A percentile compares a stretch with the other conserved stretches of the same genome.
These are phyloP conservation scores for Sutorius australiensis DNA, from an alignment of 768 basidiomycete genomes.

Conservation along the genomic window DNA sequence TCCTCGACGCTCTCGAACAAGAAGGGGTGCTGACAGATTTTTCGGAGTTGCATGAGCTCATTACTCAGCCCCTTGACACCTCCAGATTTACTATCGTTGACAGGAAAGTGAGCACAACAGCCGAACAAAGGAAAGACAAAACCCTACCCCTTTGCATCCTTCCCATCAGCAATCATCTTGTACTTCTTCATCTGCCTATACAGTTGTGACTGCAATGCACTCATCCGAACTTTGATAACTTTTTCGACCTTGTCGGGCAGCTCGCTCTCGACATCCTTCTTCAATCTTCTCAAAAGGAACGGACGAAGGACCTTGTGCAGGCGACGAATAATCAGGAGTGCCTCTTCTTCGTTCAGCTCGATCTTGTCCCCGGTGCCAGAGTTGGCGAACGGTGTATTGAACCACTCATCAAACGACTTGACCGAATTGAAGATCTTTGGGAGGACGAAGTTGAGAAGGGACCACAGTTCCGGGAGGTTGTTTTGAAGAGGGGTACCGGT, in stretches of 20 bases:
- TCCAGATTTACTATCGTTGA: slow-evolving; percentile 50
- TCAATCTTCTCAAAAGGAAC: slow-evolving; percentile 87
- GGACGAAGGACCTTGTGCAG: slow-evolving; percentile 93
- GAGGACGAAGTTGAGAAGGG: slow-evolving; percentile 90
- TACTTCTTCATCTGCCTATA: slow-evolving; percentile 99
- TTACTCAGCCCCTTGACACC: slow-evolving; percentile 91
- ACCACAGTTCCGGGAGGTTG: slow-evolving; percentile 94
- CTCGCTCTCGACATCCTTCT: slow-evolving; percentile 96
- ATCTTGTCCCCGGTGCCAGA: slow-evolving; percentile 98
- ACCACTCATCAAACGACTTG: slow-evolving; percentile 99
- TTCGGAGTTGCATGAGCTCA: slow-evolving; percentile 95
- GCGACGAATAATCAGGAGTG: slow-evolving; percentile 93
- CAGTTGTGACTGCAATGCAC: slow-evolving; percentile 83
- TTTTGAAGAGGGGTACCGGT: slow-evolving; percentile 97
- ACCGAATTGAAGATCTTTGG: slow-evolving; percentile 98
- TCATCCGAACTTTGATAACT: slow-evolving; percentile 96
- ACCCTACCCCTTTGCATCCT: slow-evolving; percentile 66
- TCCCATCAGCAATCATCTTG: slow-evolving; percentile 92
- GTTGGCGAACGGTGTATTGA: slow-evolving; percentile 98
- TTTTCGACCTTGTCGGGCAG: slow-evolving; percentile 97
- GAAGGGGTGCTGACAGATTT: slow-evolving; percentile 98
- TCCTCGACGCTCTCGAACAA: slow-evolving; percentile 94
- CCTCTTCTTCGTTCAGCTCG: slow-evolving; percentile 99
- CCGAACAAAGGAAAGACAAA: not conserved
- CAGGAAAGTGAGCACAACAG: slow-evolving; percentile 2